A percentile compares a stretch with the other conserved stretches of the same genome.
Evolutionary conservation across 768 basidiomycete genomes (phyloP).

Genomic region (Rhodocollybia butyracea): DNA sequence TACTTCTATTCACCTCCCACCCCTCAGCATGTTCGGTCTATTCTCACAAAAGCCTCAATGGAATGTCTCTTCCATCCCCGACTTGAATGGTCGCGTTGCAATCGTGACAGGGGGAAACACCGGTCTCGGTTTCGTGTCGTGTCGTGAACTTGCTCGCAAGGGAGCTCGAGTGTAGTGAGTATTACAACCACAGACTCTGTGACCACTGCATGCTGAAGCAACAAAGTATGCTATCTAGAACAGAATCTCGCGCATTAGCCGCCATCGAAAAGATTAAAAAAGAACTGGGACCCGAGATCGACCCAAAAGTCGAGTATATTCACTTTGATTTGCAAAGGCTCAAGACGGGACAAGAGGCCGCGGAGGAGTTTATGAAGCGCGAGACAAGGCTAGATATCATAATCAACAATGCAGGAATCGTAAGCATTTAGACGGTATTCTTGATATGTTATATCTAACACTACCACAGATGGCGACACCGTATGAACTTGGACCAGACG

Average conservation of each 20-base stretch:
- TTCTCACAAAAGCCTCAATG: background rate
- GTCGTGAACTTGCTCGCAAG: constrained; percentile 9
- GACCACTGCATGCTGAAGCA: background rate
- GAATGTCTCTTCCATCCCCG: background rate
- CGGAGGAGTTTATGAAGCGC: constrained; percentile 4
- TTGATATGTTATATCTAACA: background rate
- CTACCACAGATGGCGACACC: background rate
- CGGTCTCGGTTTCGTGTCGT: constrained; percentile 10
- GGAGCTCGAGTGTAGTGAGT: constrained; percentile 10
- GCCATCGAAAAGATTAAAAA: constrained; percentile 7
- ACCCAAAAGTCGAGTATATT: constrained; percentile 1
- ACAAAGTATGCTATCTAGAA: background rate
- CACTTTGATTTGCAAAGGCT: constrained; percentile 8
- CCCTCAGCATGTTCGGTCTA: background rate
- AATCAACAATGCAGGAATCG: constrained; percentile 9
- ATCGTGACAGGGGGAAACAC: constrained; percentile 13
- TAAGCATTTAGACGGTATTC: background rate
- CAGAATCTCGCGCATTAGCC: constrained; percentile 1
- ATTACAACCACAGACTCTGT: background rate
- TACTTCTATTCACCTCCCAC: background rate
- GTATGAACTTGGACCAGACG: constrained; percentile 1
- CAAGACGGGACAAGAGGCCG: constrained; percentile 6
- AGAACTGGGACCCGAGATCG: background rate
- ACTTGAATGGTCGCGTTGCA: constrained; percentile 2
- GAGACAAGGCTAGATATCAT: constrained; percentile 11